phyloP scores from a whole-genome alignment of 1,284 basidiomycete genomes.

The Moesziomyces sp. region DNA sequence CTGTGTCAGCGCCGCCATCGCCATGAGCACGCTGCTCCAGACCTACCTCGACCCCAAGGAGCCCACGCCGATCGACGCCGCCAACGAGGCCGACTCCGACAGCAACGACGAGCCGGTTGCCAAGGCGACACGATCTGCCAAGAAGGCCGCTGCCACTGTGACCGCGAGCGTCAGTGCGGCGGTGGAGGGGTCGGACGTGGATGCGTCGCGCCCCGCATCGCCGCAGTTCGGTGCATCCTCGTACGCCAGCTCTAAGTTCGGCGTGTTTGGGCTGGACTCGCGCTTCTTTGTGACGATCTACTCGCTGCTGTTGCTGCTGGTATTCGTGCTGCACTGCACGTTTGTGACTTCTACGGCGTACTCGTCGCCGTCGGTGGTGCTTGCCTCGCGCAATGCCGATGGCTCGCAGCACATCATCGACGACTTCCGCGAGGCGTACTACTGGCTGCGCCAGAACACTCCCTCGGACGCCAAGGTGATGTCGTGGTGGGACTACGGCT shows the following conservation, averaged over 20 bases:
- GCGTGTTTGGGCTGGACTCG: slow-evolving; percentile 86
- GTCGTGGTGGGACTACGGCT: slow-evolving; percentile 99
- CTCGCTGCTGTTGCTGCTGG: slow-evolving; percentile 80
- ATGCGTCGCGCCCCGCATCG: slow-evolving; percentile 17
- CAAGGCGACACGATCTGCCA: slow-evolving; percentile 66
- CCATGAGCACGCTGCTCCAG: slow-evolving; percentile 87
- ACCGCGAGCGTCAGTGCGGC: slow-evolving; percentile 36
- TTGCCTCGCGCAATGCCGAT: slow-evolving; percentile 82
- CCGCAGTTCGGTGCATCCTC: slow-evolving; percentile 27
- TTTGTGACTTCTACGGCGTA: slow-evolving; percentile 95
- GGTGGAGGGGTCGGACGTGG: slow-evolving; percentile 9
- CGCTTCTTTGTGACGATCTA: slow-evolving; percentile 81
- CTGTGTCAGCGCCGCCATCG: slow-evolving; percentile 89
- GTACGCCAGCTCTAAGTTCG: slow-evolving; percentile 68
- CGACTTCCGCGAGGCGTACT: slow-evolving; percentile 99
- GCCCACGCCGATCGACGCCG: slow-evolving; percentile 71
- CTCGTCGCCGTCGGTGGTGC: slow-evolving; percentile 96
- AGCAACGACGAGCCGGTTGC: slow-evolving; percentile 54
- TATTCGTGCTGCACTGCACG: slow-evolving; percentile 88
- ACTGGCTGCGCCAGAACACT: slow-evolving; percentile 98
- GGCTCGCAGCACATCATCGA: slow-evolving; percentile 96
- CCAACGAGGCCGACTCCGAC: slow-evolving; percentile 51
- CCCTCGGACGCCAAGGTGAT: slow-evolving; percentile 89
- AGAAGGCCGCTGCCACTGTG: slow-evolving; percentile 61
- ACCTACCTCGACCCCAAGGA: slow-evolving; percentile 80